phyloP scores from a whole-genome alignment of 1,284 basidiomycete species.

The Ceratobasidium sp. region DNA sequence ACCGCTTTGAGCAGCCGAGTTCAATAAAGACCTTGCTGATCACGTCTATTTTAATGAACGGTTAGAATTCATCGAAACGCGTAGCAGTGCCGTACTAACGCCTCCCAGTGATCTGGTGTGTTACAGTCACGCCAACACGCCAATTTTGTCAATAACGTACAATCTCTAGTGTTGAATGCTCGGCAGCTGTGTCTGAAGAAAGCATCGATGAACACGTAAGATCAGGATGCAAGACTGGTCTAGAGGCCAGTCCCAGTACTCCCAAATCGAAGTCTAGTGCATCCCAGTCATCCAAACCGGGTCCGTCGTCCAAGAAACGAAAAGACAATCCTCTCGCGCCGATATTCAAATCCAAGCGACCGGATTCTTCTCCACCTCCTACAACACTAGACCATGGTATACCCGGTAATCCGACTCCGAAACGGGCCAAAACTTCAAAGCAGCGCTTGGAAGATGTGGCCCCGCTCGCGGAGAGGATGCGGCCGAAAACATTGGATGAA shows the following conservation, averaged over 20 bases:
- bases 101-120: slow-evolving; percentile 24
- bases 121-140: background rate
- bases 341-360: slow-evolving; percentile 41
- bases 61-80: background rate
- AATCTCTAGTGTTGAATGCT: slow-evolving; percentile 54
- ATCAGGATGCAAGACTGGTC: slow-evolving; percentile 49
- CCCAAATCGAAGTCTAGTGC: slow-evolving; percentile 19
- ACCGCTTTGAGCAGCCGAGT: no score
- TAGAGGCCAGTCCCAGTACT: background rate
- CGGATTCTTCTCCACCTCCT: slow-evolving; percentile 42
- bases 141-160: background rate
- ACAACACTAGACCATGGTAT: slow-evolving; percentile 44
- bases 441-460: slow-evolving; percentile 46
- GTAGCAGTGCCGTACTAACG: background rate
- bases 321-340: slow-evolving; percentile 35
- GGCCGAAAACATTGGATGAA: slow-evolving; percentile 65
- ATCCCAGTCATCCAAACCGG: slow-evolving; percentile 34
- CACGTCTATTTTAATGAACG: background rate
- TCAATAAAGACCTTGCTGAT: no score
- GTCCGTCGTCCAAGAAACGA: slow-evolving; percentile 33
- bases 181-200: slow-evolving; percentile 51
- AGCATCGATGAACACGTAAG: slow-evolving; percentile 60
- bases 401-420: slow-evolving; percentile 42
- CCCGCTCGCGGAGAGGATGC: slow-evolving; percentile 70
- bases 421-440: slow-evolving; percentile 37